Conservation (phyloP, 306 rosid species). For the Sicyos baderoa region DNA sequence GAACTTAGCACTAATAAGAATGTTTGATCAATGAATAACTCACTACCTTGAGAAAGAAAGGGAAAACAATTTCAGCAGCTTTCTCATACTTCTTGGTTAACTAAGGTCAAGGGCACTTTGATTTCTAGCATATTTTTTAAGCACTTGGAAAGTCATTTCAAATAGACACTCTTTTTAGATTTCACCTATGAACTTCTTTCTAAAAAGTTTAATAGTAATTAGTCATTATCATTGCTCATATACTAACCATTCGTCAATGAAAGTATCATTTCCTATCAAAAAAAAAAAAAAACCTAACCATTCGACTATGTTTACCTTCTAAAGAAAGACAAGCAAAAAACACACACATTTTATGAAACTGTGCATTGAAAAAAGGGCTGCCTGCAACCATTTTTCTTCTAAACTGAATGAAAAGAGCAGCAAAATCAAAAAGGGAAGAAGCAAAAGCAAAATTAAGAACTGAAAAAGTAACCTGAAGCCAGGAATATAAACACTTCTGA, state of each 20-base stretch:
- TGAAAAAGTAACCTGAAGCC: constrained; percentile 48
- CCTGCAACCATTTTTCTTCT: not conserved
- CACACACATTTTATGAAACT: not conserved
- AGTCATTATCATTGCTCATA: not conserved
- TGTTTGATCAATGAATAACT: not conserved
- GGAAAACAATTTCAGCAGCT: not conserved
- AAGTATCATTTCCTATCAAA: no score
- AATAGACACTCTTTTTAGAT: not conserved
- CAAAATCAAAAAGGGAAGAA: not conserved
- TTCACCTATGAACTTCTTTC: not conserved
- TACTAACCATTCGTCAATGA: not conserved
- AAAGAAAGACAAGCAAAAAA: not conserved
- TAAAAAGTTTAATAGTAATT: not conserved
- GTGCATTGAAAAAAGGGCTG: not conserved
- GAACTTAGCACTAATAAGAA: not conserved
- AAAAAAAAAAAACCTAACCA: no score
- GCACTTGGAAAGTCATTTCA: no score
- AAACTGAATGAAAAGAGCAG: not conserved
- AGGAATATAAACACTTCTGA: constrained; percentile 54
- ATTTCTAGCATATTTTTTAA: no score
- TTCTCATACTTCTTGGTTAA: not conserved
- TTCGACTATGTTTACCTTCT: not conserved
- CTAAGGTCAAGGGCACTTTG: no score
- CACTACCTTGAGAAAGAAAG: not conserved
- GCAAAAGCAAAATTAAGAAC: not conserved